Percentiles rank a stretch among this genome's conserved stretches.
Evolutionary conservation across 75 land plant genomes (phyloP).

Genomic region (Larix kaempferi): DNA sequence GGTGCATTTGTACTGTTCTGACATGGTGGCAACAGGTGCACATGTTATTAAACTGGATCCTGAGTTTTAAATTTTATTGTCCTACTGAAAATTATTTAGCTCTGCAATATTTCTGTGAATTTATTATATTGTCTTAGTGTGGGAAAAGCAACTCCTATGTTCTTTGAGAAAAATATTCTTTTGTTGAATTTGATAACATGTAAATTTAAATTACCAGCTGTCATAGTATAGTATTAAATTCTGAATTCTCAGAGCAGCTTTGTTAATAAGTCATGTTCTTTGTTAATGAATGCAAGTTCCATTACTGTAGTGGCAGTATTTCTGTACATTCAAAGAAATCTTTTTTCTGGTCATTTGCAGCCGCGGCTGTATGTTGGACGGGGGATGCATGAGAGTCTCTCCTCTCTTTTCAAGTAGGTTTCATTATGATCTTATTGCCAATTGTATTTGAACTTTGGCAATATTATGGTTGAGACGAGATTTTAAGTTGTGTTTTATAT

Average conservation of each 20-base stretch:
- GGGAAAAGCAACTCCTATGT: slow-evolving; percentile 29
- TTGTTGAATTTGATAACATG: slow-evolving; percentile 45
- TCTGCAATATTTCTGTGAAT: too few species aligned
- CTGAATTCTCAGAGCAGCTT: neutral
- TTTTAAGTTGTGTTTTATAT: neutral
- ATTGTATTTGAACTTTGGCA: neutral
- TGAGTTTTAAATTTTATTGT: neutral
- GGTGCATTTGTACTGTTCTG: slow-evolving; percentile 53
- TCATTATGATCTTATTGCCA: neutral
- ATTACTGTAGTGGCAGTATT: slow-evolving; percentile 64
- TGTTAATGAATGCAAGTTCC: slow-evolving; percentile 36
- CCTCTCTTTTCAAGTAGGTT: slow-evolving; percentile 68
- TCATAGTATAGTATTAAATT: slow-evolving; percentile 48
- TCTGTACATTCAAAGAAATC: slow-evolving; percentile 18
- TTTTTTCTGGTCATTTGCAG: slow-evolving; percentile 32
- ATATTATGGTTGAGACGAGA: neutral
- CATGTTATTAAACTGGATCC: slow-evolving; percentile 15
- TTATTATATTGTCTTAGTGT: too few species aligned
- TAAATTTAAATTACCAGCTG: slow-evolving; percentile 60
- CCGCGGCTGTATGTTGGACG: slow-evolving; percentile 83
- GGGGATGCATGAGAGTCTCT: slow-evolving; percentile 89
- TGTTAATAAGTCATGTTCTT: neutral
- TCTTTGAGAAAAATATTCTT: slow-evolving; percentile 26
- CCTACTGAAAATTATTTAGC: neutral
- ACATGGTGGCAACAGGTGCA: slow-evolving; percentile 99